Evolutionary conservation across 78 protist species (phyloP).

Genomic region (Mastigamoeba balamuthi): DNA sequence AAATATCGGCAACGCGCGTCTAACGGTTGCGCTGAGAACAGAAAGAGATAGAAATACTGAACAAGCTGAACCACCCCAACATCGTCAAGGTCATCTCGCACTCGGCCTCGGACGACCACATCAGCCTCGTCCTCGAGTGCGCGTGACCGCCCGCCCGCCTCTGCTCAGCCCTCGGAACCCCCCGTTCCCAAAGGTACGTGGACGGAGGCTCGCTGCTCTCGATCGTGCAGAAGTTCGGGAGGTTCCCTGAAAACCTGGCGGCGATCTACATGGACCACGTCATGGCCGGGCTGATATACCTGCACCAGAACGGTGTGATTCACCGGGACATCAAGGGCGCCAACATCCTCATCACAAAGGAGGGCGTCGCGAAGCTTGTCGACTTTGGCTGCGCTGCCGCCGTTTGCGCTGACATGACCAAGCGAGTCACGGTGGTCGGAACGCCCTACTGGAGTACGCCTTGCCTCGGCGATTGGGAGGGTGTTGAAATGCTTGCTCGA

Average conservation of each 20-base stretch:
- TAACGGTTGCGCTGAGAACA: no score
- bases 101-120: not conserved
- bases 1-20: no score
- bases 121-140: not conserved
- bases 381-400: not conserved
- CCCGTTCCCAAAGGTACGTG: not conserved
- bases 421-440: not conserved
- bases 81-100: not conserved
- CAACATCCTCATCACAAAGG: constrained; percentile 3
- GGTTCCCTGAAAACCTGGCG: not conserved
- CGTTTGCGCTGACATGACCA: not conserved
- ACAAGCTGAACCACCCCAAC: not conserved
- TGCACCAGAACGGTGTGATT: constrained; percentile 51
- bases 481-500: no score
- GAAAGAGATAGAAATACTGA: not conserved
- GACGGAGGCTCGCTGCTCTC: not conserved
- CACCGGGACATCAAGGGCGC: constrained; percentile 72
- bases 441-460: not conserved
- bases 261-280: not conserved
- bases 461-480: no score
- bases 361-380: not conserved
- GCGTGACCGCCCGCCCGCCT: not conserved
- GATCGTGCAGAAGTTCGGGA: not conserved
- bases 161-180: not conserved
- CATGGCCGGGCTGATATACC: constrained; percentile 55